phyloP scores from a whole-genome alignment of 2,329 filamentous ascomycete genomes.

The Hypoxylon sp. region DNA sequence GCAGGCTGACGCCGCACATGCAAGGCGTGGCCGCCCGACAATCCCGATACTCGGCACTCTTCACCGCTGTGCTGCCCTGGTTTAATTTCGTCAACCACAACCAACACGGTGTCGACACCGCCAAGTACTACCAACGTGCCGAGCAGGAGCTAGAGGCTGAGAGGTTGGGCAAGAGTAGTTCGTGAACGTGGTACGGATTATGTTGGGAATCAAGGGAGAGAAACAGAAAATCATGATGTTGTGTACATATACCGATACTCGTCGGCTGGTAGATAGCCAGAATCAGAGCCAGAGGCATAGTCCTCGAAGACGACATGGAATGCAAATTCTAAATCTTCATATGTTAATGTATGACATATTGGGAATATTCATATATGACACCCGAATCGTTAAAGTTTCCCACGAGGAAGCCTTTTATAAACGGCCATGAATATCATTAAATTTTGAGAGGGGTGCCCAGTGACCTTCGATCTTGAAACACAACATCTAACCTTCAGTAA shows the following conservation, averaged over 20 bases:
- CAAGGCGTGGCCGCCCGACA: conserved; percentile 94
- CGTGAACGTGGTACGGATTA: conserved; percentile 4
- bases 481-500: not conserved
- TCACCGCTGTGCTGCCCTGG: conserved; percentile 90
- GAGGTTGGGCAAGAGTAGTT: conserved; percentile 56
- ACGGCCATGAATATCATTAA: not conserved
- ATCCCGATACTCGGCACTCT: conserved; percentile 89
- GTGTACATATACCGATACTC: conserved; percentile 40
- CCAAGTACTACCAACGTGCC: conserved; percentile 97
- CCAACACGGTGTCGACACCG: conserved; percentile 96
- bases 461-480: not conserved
- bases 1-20: conserved; percentile 84
- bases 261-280: conserved; percentile 28
- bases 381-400: not conserved
- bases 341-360: not conserved
- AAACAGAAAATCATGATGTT: conserved; percentile 8
- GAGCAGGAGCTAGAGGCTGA: conserved; percentile 94
- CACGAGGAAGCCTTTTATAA: not conserved
- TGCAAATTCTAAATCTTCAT: conserved; percentile 16
- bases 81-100: conserved; percentile 99
- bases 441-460: conserved; percentile 22
- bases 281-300: not conserved
- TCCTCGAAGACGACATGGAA: conserved; percentile 21
- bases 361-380: not conserved
- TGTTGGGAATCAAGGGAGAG: not conserved